Evolutionary conservation across 176 grass and related monocot species (phyloP).

Genomic region (Luzula sylvatica): DNA sequence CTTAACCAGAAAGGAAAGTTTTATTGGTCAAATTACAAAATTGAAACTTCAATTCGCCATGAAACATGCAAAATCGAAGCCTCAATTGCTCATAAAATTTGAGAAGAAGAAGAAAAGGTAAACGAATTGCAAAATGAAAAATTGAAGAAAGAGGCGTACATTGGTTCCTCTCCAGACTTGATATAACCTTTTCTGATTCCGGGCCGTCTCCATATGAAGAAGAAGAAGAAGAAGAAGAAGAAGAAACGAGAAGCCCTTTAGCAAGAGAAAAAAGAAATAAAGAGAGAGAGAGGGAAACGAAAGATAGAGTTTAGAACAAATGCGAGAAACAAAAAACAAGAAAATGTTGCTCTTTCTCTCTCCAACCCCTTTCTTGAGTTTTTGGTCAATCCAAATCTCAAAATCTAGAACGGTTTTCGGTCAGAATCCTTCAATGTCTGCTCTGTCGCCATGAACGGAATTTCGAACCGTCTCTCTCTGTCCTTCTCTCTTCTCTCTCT

Average conservation of each 20-base stretch:
- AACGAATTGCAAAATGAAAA: not conserved
- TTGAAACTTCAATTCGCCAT: not conserved
- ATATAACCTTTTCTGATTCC: conserved; percentile 48
- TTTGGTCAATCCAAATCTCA: not conserved
- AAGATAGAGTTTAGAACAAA: conserved; percentile 1
- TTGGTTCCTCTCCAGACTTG: conserved; percentile 91
- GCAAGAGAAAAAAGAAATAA: conserved; percentile 10
- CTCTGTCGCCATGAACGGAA: conserved; percentile 15
- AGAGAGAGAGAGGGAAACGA: conserved; percentile 1
- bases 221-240: conserved; percentile 12
- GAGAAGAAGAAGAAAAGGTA: not conserved
- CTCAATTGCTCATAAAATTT: no score
- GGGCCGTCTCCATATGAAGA: conserved; percentile 20
- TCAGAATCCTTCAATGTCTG: conserved; percentile 12
- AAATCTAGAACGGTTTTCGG: conserved; percentile 12
- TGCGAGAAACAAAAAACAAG: not conserved
- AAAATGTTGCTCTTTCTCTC: not conserved
- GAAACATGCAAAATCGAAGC: not conserved
- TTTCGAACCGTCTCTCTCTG: conserved; percentile 2
- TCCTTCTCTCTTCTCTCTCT: conserved; percentile 5
- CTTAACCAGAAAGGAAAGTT: not conserved
- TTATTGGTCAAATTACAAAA: not conserved
- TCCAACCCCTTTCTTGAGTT: not conserved
- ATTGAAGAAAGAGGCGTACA: conserved; percentile 27
- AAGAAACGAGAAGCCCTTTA: conserved; percentile 4